Conservation (phyloP, 257 asterid genomes). For the Ilex aquifolium region DNA sequence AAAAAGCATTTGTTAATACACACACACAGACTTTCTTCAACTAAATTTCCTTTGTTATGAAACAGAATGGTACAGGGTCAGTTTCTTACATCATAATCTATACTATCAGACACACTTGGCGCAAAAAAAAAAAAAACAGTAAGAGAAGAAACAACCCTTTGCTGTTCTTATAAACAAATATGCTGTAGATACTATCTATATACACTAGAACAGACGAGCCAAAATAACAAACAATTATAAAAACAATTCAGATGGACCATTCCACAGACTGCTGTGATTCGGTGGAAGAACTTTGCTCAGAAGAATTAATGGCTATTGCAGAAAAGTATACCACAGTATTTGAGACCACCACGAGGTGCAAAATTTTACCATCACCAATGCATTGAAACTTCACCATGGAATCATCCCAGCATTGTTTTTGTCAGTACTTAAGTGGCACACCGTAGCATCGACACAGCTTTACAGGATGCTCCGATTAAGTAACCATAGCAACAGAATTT, state of each 20-base stretch:
- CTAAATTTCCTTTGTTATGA: too few relatives aligned
- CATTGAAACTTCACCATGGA: background rate
- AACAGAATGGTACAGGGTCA: too few relatives aligned
- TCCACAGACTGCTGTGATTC: background rate
- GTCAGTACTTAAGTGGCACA: conserved; percentile 1
- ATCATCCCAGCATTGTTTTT: background rate
- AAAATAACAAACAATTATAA: background rate
- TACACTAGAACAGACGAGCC: conserved; percentile 18
- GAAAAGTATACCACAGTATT: conserved; percentile 15
- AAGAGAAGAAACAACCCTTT: too few relatives aligned
- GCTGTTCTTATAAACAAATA: conserved; percentile 14
- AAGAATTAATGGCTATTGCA: background rate
- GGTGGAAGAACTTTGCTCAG: background rate
- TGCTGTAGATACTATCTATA: conserved; percentile 37
- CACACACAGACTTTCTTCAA: too few relatives aligned
- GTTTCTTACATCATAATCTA: too few relatives aligned
- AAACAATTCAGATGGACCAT: background rate
- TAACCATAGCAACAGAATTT: conserved; percentile 23
- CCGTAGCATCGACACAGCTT: conserved; percentile 13
- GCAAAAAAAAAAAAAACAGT: conserved; percentile 12
- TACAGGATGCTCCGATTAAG: conserved; percentile 23
- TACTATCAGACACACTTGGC: background rate
- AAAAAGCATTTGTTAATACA: too few relatives aligned
- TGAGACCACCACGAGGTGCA: conserved; percentile 18
- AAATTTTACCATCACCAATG: conserved; percentile 13